Conservation (phyloP, 805 yeast genomes). For the Candida cerambycidarum region DNA sequence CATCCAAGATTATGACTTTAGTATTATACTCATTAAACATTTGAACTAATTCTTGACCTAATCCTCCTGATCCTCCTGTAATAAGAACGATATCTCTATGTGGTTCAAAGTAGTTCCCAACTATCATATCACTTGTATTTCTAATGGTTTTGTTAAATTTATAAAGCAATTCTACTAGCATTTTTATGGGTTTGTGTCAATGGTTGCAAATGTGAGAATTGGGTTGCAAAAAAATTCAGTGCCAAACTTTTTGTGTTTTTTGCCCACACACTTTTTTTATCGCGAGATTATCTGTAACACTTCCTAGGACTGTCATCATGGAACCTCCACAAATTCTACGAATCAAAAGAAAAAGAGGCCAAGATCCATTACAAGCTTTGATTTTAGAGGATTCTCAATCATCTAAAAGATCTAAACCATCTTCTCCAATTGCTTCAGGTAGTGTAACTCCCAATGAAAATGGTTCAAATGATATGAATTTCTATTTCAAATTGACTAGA, state of each 20-base stretch:
- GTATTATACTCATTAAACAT: constrained; percentile 41
- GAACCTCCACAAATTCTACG: constrained; percentile 66
- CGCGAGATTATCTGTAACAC: background rate
- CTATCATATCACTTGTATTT: constrained; percentile 33
- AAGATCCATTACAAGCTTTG: constrained; percentile 86
- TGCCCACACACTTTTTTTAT: background rate
- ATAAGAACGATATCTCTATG: constrained; percentile 62
- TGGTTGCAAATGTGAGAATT: constrained; percentile 10
- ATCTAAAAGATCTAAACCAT: constrained; percentile 43
- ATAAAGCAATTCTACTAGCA: constrained; percentile 13
- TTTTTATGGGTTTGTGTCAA: constrained; percentile 1
- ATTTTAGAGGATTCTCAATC: constrained; percentile 41
- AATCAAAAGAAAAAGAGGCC: constrained; percentile 81
- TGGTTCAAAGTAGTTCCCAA: constrained; percentile 56
- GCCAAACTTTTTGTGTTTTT: background rate
- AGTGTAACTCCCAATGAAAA: constrained; percentile 20
- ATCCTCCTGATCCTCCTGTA: constrained; percentile 84
- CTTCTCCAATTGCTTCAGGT: constrained; percentile 32
- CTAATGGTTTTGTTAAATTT: constrained; percentile 23
- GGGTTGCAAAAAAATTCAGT: background rate
- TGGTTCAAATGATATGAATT: constrained; percentile 33
- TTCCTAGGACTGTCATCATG: constrained; percentile 2
- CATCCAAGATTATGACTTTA: constrained; percentile 66
- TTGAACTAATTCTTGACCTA: constrained; percentile 65
- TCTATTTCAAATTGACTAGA: constrained; percentile 34